Evolutionary conservation across 495 filamentous ascomycete species (phyloP).

Genomic region (Saxispiralis lemnorum): DNA sequence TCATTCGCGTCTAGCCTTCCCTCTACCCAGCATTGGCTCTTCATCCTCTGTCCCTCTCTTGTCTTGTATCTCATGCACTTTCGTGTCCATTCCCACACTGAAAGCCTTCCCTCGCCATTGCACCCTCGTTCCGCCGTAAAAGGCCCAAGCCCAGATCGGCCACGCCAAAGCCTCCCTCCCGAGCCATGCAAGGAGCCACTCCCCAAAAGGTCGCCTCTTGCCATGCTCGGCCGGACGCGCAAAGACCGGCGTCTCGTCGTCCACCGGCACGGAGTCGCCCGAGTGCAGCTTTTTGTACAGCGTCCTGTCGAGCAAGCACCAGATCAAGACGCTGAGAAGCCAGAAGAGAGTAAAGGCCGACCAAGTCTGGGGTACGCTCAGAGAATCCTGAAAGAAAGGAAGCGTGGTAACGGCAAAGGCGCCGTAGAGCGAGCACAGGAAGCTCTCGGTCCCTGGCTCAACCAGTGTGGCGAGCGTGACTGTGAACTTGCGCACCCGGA

Average conservation of each 20-base stretch:
- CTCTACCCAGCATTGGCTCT: neutral
- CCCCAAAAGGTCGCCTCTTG: constrained; percentile 30
- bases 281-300: constrained; percentile 59
- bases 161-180: constrained; percentile 67
- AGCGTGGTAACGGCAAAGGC: constrained; percentile 62
- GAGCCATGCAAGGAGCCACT: constrained; percentile 73
- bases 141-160: constrained; percentile 74
- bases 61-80: constrained; percentile 34
- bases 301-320: constrained; percentile 58
- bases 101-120: constrained; percentile 74
- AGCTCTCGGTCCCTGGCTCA: constrained; percentile 86
- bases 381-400: constrained; percentile 35
- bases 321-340: constrained; percentile 43
- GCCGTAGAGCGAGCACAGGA: constrained; percentile 65
- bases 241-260: constrained; percentile 47
- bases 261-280: constrained; percentile 48
- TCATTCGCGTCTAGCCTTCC: neutral
- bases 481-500: constrained; percentile 87
- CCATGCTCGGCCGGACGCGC: constrained; percentile 31
- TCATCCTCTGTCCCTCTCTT: neutral
- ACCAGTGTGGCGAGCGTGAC: constrained; percentile 75
- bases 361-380: constrained; percentile 53
- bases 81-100: constrained; percentile 70
- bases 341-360: constrained; percentile 45
- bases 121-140: constrained; percentile 66